Percentiles rank a stretch among this genome's conserved stretches.
Evolutionary conservation across 495 filamentous ascomycete genomes (phyloP).

Genomic region (Hypoxylon trugodes): DNA sequence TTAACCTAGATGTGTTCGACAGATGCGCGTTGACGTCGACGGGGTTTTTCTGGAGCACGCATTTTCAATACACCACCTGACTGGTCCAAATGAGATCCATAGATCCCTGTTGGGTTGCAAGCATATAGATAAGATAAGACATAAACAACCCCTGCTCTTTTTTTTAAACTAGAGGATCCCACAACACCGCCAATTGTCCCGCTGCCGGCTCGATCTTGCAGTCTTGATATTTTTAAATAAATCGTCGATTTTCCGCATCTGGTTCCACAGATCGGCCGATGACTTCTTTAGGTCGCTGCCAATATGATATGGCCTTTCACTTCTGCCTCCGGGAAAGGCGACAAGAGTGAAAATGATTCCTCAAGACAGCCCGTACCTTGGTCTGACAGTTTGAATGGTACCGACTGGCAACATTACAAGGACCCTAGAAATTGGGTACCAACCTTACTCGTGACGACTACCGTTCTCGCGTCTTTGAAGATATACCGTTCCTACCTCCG

Average conservation of each 20-base stretch:
- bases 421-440: conserved; percentile 72
- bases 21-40: conserved; percentile 35
- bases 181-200: conserved; percentile 8
- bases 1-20: conserved; percentile 1
- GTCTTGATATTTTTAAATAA: conserved; percentile 13
- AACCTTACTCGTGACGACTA: conserved; percentile 72
- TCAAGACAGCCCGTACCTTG: conserved; percentile 55
- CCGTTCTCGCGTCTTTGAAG: conserved; percentile 65
- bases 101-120: not conserved
- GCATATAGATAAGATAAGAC: conserved; percentile 27
- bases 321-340: conserved; percentile 31
- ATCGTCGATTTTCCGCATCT: not conserved
- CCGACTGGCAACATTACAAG: conserved; percentile 73
- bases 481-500: conserved; percentile 80
- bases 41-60: conserved; percentile 11
- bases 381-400: conserved; percentile 59
- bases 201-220: not conserved
- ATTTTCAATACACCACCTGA: conserved; percentile 11
- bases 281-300: conserved; percentile 11
- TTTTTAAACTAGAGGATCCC: conserved; percentile 21
- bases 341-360: no score
- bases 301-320: conserved; percentile 42
- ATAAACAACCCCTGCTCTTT: conserved; percentile 9
- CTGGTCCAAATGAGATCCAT: not conserved
- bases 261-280: conserved; percentile 1